Base-by-base conservation (phyloP, 306 rosid species). In the Cucumis melo region DNA sequence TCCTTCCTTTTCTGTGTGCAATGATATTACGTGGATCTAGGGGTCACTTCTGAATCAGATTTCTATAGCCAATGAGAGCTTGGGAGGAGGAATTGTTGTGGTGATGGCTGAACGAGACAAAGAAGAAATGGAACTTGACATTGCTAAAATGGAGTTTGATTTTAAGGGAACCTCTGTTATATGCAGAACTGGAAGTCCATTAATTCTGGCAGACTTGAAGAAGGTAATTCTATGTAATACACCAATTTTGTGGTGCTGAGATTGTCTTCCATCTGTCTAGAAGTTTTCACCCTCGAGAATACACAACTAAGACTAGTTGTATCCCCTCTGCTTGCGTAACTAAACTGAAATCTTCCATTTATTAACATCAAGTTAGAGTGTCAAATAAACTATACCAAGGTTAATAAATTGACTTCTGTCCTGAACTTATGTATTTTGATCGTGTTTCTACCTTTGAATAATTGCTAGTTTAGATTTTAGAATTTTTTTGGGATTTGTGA, bases 51-150 rank as follows among this genome's bases (percentile, higher is more conserved):
- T 92, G 79, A 89, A 92, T 85, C 98, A 92, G 81, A 87, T 92
- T 78, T 89, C 90, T 76, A 92, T 90, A 83, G 98, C 98, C 80
- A 92, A 92, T 66, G 98, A 90, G 87, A 90, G 92, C 79, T 80
- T 90, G 81, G 91, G 94, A 56, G 96, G 98, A 83, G 94, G 96
- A 58, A 87, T 83, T 80, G 88, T 92, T 79, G 98, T 88, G 32
- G 98, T 92, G 79, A 92, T 92, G 98, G 96, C 96, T 82, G 96
- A 92, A 83, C 86, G 89, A 78, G 96, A 92, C 87, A 92, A 92
- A 83, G 98, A 92, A 82, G 92, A 92, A 81, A 92, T 92, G 96
- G 98, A 92, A 84, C 89, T 92, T 83, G 96, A 92, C 85, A 90
- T 92, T 85, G 89, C 90, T 66, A 92, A 89, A 89, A 90, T 92